Base-by-base conservation (phyloP, 2,329 filamentous ascomycete species). In the Clarireedia sp. region DNA sequence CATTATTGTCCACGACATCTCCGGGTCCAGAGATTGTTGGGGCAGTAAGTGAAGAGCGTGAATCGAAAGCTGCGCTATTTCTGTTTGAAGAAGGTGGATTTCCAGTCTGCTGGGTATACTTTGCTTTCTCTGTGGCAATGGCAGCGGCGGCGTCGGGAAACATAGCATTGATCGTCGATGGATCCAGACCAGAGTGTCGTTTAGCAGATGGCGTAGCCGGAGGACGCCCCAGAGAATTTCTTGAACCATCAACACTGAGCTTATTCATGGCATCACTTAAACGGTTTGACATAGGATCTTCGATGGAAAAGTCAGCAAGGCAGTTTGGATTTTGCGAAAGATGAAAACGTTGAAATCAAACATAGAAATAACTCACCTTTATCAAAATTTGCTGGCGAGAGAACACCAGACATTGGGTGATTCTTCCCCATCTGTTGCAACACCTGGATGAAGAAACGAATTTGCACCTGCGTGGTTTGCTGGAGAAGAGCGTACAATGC, bases 401-500 rank as follows among this genome's bases (percentile, higher is more conserved):
- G 74, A 38, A 99, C 87, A 52, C 92, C 89, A 37, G 92, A 95
- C 89, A 97, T 95, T 26, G 94, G 94, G 71, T 97, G 91, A 67
- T 86, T 95, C 75, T 96, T 96, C 61, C 91, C 91, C 94, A 97
- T 99, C 72, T 99, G 94, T 76, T 97, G 91, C 65, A 99, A 78
- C 47, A 99, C 90, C 73, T 97, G 92, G 64, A 97, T 97, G 74
- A 99, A 99, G 78, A 99, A 99, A 54, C 94, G 86, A 69, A 97
- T 96, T 75, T 99, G 94, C 59, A 99, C 92, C 74, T 97, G 94
- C 4, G 94, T 99, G 5, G 94, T 97, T 78, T 99, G 94, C 76
- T 99, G 94, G 58, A 99, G 79, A 64, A 99, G 78, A 59, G 94
- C 92, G 71, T 99, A 99, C 57, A 97, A 75, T 48, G 94, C 94